Evolutionary conservation across 2,329 filamentous ascomycete genomes (phyloP).

Genomic region (Neobulgaria alba): DNA sequence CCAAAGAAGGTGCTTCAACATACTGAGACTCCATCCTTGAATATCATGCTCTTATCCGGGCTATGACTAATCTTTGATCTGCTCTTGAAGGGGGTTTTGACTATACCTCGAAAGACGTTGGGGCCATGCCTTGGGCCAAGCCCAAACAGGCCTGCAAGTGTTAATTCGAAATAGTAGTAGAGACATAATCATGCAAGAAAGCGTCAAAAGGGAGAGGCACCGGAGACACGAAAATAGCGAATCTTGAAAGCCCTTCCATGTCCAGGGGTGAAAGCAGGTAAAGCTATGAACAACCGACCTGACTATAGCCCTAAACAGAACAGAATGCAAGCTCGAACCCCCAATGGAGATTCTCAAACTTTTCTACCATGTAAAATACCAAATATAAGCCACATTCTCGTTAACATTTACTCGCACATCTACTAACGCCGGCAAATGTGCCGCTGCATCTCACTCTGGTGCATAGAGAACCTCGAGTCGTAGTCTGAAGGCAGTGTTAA

Average conservation of each 20-base stretch:
- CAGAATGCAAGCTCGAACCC: no score
- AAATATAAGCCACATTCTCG: no score
- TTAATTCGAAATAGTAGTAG: constrained; percentile 29
- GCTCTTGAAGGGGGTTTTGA: constrained; percentile 26
- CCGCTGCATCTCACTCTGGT: no score
- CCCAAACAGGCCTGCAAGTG: constrained; percentile 33
- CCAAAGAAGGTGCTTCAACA: constrained; percentile 5
- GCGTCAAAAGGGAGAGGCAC: constrained; percentile 13
- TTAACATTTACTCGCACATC: no score
- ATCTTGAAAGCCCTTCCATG: no score
- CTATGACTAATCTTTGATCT: constrained; percentile 19
- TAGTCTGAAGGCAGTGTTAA: constrained; percentile 15
- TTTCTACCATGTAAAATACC: no score
- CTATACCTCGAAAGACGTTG: constrained; percentile 34
- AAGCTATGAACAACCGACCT: no score
- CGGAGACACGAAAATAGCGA: neutral
- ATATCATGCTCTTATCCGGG: constrained; percentile 23
- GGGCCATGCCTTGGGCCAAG: constrained; percentile 19
- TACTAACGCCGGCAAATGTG: no score
- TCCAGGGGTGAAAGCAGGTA: no score
- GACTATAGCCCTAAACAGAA: no score
- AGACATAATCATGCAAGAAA: constrained; percentile 23
- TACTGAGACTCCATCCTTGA: constrained; percentile 6
- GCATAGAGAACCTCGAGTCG: constrained; percentile 19
- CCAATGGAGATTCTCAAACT: no score